phyloP scores from a whole-genome alignment of 495 filamentous ascomycete genomes.

The Talaromyces wortmannii region DNA sequence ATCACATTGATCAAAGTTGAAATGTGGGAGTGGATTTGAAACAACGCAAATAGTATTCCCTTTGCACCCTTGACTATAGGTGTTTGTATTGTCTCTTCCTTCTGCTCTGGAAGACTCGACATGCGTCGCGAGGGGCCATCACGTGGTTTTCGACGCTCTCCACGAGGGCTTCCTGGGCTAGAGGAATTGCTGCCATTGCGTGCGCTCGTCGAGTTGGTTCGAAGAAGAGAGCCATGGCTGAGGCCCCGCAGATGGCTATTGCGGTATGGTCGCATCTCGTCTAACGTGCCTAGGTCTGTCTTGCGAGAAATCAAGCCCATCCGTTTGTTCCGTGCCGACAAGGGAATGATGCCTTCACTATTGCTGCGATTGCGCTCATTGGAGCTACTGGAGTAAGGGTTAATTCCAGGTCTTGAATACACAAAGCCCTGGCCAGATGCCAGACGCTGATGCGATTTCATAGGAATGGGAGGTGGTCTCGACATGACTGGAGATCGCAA shows the following conservation, averaged over 20 bases:
- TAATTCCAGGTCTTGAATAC: constrained; percentile 59
- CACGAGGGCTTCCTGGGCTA: constrained; percentile 50
- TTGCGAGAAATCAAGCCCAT: constrained; percentile 80
- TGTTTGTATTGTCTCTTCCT: constrained; percentile 49
- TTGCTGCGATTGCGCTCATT: constrained; percentile 86
- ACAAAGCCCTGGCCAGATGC: constrained; percentile 64
- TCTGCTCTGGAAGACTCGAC: constrained; percentile 78
- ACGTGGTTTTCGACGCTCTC: constrained; percentile 41
- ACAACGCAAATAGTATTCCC: constrained; percentile 80
- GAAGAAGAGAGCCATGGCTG: constrained; percentile 73
- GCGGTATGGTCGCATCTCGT: constrained; percentile 65
- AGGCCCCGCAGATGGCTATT: constrained; percentile 78
- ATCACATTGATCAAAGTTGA: constrained; percentile 65
- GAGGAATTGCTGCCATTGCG: constrained; percentile 42
- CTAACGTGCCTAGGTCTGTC: constrained; percentile 65
- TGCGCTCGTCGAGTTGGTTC: constrained; percentile 39
- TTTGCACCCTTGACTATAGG: constrained; percentile 74
- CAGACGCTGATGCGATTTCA: constrained; percentile 70
- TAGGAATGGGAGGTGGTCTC: constrained; percentile 65
- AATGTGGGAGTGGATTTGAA: constrained; percentile 72
- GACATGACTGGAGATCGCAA: constrained; percentile 58
- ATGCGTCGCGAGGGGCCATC: constrained; percentile 64
- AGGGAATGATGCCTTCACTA: constrained; percentile 72
- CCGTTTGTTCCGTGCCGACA: constrained; percentile 56
- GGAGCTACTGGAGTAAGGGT: constrained; percentile 45